Evolutionary conservation across 768 basidiomycete species (phyloP).

Genomic region (Pisolithus marmoratus): DNA sequence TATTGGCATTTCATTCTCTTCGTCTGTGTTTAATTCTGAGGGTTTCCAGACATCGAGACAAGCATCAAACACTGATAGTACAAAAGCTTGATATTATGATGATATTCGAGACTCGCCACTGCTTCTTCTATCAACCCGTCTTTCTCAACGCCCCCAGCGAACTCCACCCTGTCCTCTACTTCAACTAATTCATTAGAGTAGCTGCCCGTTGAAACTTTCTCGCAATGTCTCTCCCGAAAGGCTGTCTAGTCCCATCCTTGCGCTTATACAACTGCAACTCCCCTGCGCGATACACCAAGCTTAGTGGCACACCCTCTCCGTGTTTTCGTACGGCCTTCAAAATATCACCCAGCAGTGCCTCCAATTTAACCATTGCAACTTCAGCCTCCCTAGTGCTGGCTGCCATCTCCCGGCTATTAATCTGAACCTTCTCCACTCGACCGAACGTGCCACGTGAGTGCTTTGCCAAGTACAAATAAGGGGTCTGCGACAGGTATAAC

Average conservation of each 20-base stretch:
- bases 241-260: conserved; percentile 21
- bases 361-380: conserved; percentile 20
- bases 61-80: too few relatives aligned
- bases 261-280: conserved; percentile 48
- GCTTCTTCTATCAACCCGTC: too few relatives aligned
- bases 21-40: too few relatives aligned
- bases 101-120: too few relatives aligned
- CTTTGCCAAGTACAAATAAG: conserved; percentile 52
- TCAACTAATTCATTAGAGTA: too few relatives aligned
- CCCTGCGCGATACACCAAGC: conserved; percentile 45
- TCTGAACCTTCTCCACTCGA: conserved; percentile 40
- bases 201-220: conserved; percentile 12
- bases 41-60: too few relatives aligned
- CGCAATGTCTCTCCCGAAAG: conserved; percentile 14
- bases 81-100: too few relatives aligned
- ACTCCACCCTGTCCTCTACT: too few relatives aligned
- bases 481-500: conserved; percentile 63
- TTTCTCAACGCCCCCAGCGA: too few relatives aligned
- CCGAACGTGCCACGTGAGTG: conserved; percentile 53
- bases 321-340: conserved; percentile 44
- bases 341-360: conserved; percentile 31
- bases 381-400: conserved; percentile 16
- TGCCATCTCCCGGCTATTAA: conserved; percentile 26
- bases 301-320: conserved; percentile 48
- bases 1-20: too few relatives aligned